A percentile compares a stretch with the other conserved stretches of the same genome.
Evolutionary conservation across 345 rosid genomes (phyloP).

Genomic region (Linum trigynum): DNA sequence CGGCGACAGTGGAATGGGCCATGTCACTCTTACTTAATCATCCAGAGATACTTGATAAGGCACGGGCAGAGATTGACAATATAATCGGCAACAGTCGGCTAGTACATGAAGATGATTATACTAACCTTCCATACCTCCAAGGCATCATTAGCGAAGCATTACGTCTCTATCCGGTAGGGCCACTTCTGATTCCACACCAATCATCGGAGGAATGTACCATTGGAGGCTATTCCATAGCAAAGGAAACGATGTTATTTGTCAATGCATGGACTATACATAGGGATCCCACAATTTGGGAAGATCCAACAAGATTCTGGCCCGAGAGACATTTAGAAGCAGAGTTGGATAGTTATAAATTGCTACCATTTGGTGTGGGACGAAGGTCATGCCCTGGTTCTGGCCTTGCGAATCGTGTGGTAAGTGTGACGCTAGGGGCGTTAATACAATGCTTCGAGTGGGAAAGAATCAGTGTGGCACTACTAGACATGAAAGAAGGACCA

Average conservation of each 20-base stretch:
- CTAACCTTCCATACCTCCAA: not conserved
- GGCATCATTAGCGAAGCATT: not conserved
- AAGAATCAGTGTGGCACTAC: not conserved
- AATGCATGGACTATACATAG: no score
- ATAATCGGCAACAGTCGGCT: not conserved
- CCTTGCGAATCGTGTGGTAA: not conserved
- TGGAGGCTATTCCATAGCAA: not conserved
- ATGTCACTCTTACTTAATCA: not conserved
- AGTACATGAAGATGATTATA: not conserved
- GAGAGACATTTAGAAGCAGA: not conserved
- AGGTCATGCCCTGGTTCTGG: not conserved
- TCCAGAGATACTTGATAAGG: not conserved
- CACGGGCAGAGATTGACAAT: not conserved
- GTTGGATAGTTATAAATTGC: not conserved
- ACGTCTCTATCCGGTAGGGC: not conserved
- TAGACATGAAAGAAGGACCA: not conserved
- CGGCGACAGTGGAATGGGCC: not conserved
- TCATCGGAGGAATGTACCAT: not conserved
- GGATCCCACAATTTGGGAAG: no score
- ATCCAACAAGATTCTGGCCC: not conserved
- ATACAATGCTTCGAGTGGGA: not conserved
- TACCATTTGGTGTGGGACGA: not conserved
- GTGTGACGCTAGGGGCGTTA: not conserved
- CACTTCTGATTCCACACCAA: not conserved
- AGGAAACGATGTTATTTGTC: not conserved